Base-by-base conservation (phyloP, 345 rosid genomes). In the Salix caprea region DNA sequence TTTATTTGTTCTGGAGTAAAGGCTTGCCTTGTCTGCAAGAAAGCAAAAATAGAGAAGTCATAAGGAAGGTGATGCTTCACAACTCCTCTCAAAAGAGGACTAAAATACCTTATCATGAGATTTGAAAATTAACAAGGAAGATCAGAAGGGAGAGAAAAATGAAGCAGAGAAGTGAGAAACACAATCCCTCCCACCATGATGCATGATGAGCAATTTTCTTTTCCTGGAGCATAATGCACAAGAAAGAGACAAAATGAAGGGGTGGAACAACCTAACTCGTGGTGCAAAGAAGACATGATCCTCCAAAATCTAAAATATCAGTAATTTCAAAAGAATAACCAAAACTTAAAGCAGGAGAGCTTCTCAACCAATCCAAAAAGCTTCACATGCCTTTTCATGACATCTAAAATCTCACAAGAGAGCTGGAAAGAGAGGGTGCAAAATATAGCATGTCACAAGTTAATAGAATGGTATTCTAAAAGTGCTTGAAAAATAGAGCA, bases 1-100 rank as follows among this genome's bases (percentile, higher is more conserved):
- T 90, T 92, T 81, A 94, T 94, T 85, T 91, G 91, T 83, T 95
- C 93, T 4, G 93, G 88, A 13, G 97, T 91, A 14, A 82, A 56
- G 32, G 90, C 94, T 79, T 74, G 88, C 83, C 97, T 88, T 76
- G 84, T 89, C 99, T 95, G 83, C 78, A 32, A 82, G 77, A 32
- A 67, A 4, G 19, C 9, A 66, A 30, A 67, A 74, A 24, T 60
- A 58, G 19, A 70, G 54, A 44, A 46, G 46, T 48, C 48, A 34
- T 44, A 9, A 76, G 52, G 71, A 11, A 69, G 28, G 64, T 48
- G 28, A 65, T n/a, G 28, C 39, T 26, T 39, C 61, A 32, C 52
- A 72, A 77, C 52, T 24, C 46, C 42, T 19, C 52, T 10, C 69
- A 65, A 23, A 28, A 54, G 5, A 46, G 58, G 62, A 28, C 36